Percentiles rank a stretch among this genome's conserved stretches.
These are phyloP conservation scores for Penicillium steckii DNA, from an alignment of 495 filamentous ascomycete genomes.

Conservation along the genomic window DNA sequence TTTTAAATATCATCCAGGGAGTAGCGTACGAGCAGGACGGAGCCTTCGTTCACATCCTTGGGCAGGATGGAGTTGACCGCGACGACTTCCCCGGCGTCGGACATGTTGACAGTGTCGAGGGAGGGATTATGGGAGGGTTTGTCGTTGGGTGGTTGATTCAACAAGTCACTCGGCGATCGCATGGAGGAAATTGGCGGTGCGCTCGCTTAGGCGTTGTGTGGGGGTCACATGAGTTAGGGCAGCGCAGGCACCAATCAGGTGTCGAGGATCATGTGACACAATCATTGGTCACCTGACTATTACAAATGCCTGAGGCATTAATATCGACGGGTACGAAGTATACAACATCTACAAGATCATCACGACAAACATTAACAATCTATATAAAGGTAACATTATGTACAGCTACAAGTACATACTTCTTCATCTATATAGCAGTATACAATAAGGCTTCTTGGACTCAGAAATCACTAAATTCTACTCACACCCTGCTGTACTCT, in stretches of 20 bases:
- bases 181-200: constrained; percentile 38
- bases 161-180: constrained; percentile 7
- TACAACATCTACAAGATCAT: too few species aligned
- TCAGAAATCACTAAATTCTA: too few species aligned
- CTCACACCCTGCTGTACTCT: background rate
- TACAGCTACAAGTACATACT: background rate
- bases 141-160: constrained; percentile 41
- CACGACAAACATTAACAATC: background rate
- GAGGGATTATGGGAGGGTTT: constrained; percentile 42
- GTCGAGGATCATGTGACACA: constrained; percentile 23
- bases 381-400: background rate
- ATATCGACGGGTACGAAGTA: too few species aligned
- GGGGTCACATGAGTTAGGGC: constrained; percentile 42
- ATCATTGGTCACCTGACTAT: background rate
- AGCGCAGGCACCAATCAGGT: constrained; percentile 22
- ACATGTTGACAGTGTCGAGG: constrained; percentile 69
- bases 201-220: constrained; percentile 46
- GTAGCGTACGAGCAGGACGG: constrained; percentile 67
- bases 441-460: background rate
- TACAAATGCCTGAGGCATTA: background rate
- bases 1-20: background rate
- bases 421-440: background rate
- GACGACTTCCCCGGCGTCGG: constrained; percentile 92
- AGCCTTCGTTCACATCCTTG: constrained; percentile 91
- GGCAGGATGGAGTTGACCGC: constrained; percentile 78